Conservation (phyloP, 768 basidiomycete genomes). For the Lactarius sanguifluus region DNA sequence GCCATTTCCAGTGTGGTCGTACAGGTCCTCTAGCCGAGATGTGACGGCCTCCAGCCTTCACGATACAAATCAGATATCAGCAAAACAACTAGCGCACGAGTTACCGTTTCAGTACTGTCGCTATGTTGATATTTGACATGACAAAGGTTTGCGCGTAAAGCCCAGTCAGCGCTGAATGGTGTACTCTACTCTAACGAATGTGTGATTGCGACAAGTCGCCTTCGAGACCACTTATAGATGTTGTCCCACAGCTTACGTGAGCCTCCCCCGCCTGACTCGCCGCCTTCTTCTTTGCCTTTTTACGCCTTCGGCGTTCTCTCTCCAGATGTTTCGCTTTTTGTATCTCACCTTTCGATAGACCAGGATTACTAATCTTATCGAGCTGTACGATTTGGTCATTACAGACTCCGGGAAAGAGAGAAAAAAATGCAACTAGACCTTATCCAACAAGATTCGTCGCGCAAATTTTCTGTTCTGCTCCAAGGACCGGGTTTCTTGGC, state of each 20-base stretch:
- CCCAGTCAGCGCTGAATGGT: not conserved
- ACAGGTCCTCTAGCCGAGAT: constrained; percentile 89
- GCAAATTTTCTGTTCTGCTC: constrained; percentile 77
- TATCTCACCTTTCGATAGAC: constrained; percentile 38
- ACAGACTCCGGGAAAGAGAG: not conserved
- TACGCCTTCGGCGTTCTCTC: constrained; percentile 40
- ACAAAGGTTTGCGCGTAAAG: not conserved
- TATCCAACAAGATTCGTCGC: constrained; percentile 68
- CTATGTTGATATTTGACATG: constrained; percentile 30
- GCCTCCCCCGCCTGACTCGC: constrained; percentile 20
- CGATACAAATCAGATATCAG: constrained; percentile 9
- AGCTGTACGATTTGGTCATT: constrained; percentile 44
- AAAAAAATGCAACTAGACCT: constrained; percentile 41
- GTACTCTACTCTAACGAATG: not conserved
- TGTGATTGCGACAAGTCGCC: not conserved
- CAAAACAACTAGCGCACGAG: not conserved
- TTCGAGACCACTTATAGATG: not conserved
- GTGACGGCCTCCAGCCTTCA: constrained; percentile 88
- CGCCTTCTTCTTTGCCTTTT: constrained; percentile 37
- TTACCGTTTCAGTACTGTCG: constrained; percentile 30
- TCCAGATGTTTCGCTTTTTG: constrained; percentile 40
- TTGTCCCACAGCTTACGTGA: constrained; percentile 7
- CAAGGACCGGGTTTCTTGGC: constrained; percentile 87
- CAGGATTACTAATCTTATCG: constrained; percentile 68
- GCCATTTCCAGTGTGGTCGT: constrained; percentile 38